Evolutionary conservation across 805 yeast genomes (phyloP), one percentile per base, ranked within the genome.

Genomic region (Candida broadrunensis): DNA sequence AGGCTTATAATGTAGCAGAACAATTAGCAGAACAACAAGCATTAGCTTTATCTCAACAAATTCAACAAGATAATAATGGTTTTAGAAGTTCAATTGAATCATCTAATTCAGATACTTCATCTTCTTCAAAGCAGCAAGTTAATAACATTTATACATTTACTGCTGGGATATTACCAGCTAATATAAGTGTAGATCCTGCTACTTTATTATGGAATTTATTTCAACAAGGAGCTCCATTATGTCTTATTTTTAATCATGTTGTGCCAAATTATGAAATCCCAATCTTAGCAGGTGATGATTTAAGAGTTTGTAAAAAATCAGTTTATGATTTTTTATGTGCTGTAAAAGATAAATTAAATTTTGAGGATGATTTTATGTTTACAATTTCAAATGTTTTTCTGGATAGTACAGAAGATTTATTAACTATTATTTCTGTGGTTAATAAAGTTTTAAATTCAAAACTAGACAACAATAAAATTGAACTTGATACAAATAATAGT

Each of bases 221-320:
- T 54, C 95, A 91, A 54, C 88, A 86, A 54, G 99, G 98, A 9
- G 83, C 95, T 2, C 96, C 98, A 3, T 69, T 93, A 32, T 90
- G 98, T 61, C 77, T 88, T 32, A 67, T 91, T 6, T 88, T 85
- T 70, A 91, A 93, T 63, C 70, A 80, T 12, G 73, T 88, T 16
- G 73, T 72, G 40, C 30, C 48, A 12, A 41, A 48, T 17, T 46
- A 55, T 37, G 78, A 81, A 40, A 67, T 85, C 34, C 74, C 83
- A 1, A 75, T 82, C 13, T 78, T 84, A 5, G 77, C 84, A 15
- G 80, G 91, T 25, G 91, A 85, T 55, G 97, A 91, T 58, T 58
- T 87, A 46, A 83, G 88, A 55, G 76, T 84, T 37, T 87, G 96
- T 64, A 93, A 93, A 56, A 84, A 85, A 66, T 83, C 88, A 18